phyloP scores from a whole-genome alignment of 495 filamentous ascomycete species.

The Lophiotrema nucula region DNA sequence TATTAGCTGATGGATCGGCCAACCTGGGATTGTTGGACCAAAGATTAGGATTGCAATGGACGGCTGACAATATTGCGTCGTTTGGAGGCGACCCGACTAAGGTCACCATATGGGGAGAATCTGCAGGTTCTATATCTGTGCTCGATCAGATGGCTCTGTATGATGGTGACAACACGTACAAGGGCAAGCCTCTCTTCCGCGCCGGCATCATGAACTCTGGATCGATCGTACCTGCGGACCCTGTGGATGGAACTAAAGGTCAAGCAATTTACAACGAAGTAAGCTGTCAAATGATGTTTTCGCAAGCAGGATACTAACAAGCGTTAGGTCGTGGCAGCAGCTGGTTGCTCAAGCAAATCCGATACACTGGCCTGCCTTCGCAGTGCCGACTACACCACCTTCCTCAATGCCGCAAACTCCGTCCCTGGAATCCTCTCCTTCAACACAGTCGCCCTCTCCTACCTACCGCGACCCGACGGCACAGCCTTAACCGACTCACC shows the following conservation, averaged over 20 bases:
- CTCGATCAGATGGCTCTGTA: conserved; percentile 51
- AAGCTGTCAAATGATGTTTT: neutral
- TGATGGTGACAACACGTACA: conserved; percentile 67
- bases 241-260: conserved; percentile 61
- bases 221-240: conserved; percentile 59
- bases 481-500: conserved; percentile 49
- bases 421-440: conserved; percentile 62
- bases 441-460: conserved; percentile 48
- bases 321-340: conserved; percentile 49
- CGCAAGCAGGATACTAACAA: conserved; percentile 2
- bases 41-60: conserved; percentile 39
- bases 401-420: conserved; percentile 64
- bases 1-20: conserved; percentile 62
- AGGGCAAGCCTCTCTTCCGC: conserved; percentile 66
- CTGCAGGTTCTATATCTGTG: conserved; percentile 71
- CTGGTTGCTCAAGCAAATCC: conserved; percentile 56
- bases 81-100: conserved; percentile 42
- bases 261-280: conserved; percentile 62
- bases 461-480: conserved; percentile 47
- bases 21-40: conserved; percentile 47
- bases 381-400: conserved; percentile 55
- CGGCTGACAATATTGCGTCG: conserved; percentile 40
- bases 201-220: conserved; percentile 74
- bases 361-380: conserved; percentile 67
- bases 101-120: conserved; percentile 74